phyloP scores from a whole-genome alignment of 441 rosid genomes.

The Dalechampia spathulata region DNA sequence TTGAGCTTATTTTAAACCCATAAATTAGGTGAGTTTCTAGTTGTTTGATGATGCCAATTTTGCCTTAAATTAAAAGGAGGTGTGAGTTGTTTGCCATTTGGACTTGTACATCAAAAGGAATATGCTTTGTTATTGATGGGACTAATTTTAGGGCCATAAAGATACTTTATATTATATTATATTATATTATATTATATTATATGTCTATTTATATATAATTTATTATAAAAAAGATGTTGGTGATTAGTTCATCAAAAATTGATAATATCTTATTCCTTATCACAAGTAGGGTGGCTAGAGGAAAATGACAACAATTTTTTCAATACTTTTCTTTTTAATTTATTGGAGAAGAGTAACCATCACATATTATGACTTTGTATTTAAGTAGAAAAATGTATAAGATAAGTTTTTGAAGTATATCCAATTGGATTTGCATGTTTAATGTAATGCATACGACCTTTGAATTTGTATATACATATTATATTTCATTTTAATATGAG shows the following conservation, averaged over 20 bases:
- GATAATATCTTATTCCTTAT: background rate
- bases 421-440: too few species aligned
- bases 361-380: background rate
- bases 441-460: too few species aligned
- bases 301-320: background rate
- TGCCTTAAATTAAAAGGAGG: slow-evolving; percentile 13
- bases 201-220: too few species aligned
- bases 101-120: slow-evolving; percentile 1
- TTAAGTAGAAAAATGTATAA: background rate
- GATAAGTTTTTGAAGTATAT: too few species aligned
- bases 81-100: slow-evolving; percentile 12
- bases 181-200: too few species aligned
- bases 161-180: background rate
- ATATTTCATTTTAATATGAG: too few species aligned
- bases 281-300: background rate
- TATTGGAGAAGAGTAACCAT: background rate
- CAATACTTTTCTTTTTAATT: too few species aligned
- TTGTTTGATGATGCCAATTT: slow-evolving; percentile 18
- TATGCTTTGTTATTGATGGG: slow-evolving; percentile 7
- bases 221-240: background rate
- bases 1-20: slow-evolving; percentile 9
- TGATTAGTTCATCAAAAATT: background rate
- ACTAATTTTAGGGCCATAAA: background rate
- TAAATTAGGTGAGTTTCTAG: slow-evolving; percentile 18
- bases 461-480: too few species aligned